Percentiles rank a stretch among this genome's conserved stretches.
These are phyloP conservation scores for Heterobasidion irregulare DNA, from an alignment of 1,284 basidiomycete species.

Conservation along the genomic window DNA sequence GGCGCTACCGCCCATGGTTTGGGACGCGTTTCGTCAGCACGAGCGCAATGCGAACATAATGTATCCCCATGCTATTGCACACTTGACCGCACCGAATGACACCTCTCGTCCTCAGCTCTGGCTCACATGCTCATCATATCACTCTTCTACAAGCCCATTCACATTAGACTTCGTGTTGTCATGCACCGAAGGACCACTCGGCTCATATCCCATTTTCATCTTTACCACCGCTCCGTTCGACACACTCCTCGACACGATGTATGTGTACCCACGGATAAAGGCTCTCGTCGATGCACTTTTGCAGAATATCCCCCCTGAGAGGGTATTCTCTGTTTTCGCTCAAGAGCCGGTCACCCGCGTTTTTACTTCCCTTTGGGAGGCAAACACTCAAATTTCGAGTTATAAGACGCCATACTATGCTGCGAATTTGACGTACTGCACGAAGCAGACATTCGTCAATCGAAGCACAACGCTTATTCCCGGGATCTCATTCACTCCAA, in stretches of 20 bases:
- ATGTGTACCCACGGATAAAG: constrained; percentile 20
- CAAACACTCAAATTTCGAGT: constrained; percentile 27
- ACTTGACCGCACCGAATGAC: constrained; percentile 17
- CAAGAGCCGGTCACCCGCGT: constrained; percentile 34
- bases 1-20: constrained; percentile 26
- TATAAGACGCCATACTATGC: constrained; percentile 49
- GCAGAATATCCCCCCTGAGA: constrained; percentile 16
- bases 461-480: constrained; percentile 16
- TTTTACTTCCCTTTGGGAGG: constrained; percentile 44
- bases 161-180: constrained; percentile 48
- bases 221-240: constrained; percentile 18
- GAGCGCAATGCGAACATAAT: constrained; percentile 45
- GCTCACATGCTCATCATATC: constrained; percentile 35
- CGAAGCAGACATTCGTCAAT: constrained; percentile 29
- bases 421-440: constrained; percentile 51
- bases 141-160: constrained; percentile 1
- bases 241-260: constrained; percentile 13
- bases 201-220: constrained; percentile 39
- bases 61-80: constrained; percentile 35
- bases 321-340: constrained; percentile 65
- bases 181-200: constrained; percentile 43
- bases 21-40: constrained; percentile 28
- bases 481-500: constrained; percentile 27
- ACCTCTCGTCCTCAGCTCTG: constrained; percentile 28
- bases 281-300: constrained; percentile 17